A percentile compares a stretch with the other conserved stretches of the same genome.
phyloP scores from a whole-genome alignment of 768 basidiomycete genomes.

The Coprinopsis strossmayeri region DNA sequence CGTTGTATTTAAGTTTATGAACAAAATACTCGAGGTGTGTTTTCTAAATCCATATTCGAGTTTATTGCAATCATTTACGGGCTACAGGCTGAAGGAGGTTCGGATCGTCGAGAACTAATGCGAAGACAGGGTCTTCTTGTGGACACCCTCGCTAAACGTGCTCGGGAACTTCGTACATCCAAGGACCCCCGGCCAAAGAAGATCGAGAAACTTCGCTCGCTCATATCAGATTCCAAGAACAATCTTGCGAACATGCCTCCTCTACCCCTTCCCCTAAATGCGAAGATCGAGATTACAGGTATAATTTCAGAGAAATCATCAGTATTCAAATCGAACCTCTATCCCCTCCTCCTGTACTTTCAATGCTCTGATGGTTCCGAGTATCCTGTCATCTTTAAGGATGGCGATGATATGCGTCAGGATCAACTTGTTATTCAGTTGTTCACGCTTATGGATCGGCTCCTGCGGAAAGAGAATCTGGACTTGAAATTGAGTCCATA shows the following conservation, averaged over 20 bases:
- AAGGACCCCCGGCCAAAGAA: conserved; percentile 96
- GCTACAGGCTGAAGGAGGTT: conserved; percentile 61
- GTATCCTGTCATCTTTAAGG: conserved; percentile 96
- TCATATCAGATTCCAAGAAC: conserved; percentile 81
- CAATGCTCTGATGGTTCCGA: conserved; percentile 78
- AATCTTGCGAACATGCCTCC: conserved; percentile 72
- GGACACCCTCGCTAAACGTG: conserved; percentile 77
- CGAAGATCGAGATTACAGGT: conserved; percentile 76
- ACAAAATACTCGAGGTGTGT: conserved; percentile 76
- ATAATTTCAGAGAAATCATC: conserved; percentile 89
- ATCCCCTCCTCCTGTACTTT: conserved; percentile 87
- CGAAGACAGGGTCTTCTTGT: conserved; percentile 89
- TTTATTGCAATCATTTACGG: not conserved
- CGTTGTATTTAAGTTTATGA: conserved; percentile 88
- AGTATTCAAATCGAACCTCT: conserved; percentile 96
- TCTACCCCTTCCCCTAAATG: conserved; percentile 87
- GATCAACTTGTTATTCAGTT: conserved; percentile 97
- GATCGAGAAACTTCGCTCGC: conserved; percentile 89
- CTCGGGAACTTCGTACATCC: conserved; percentile 79
- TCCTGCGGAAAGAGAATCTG: conserved; percentile 90
- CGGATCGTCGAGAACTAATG: conserved; percentile 80
- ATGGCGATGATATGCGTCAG: conserved; percentile 97
- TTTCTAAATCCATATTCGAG: not conserved
- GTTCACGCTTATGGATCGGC: conserved; percentile 96
- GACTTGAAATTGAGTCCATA: conserved; percentile 91